These are phyloP conservation scores for Cystofilobasidium macerans DNA, from an alignment of 768 basidiomycete species.

Conservation along the genomic window DNA sequence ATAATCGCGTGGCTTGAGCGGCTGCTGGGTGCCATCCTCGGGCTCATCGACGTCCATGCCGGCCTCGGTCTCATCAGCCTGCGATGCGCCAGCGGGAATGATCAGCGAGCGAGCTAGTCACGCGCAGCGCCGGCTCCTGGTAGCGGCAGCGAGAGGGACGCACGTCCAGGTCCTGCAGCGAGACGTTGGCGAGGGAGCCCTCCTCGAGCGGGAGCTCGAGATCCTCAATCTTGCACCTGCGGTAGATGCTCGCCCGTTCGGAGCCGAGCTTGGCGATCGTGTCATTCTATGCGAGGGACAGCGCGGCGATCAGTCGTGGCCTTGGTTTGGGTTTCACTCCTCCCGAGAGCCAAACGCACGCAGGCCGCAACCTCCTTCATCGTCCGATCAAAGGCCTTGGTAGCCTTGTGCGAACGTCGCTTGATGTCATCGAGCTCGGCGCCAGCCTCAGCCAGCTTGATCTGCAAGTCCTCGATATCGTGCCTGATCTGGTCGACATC, in stretches of 20 bases:
- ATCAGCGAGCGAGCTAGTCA: not conserved
- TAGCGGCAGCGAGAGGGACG: slow-evolving; percentile 22
- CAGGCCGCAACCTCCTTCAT: slow-evolving; percentile 78
- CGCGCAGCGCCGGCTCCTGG: too few species aligned
- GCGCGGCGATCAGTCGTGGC: not conserved
- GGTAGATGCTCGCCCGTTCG: slow-evolving; percentile 75
- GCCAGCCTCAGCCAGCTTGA: slow-evolving; percentile 48
- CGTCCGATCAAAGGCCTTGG: slow-evolving; percentile 69
- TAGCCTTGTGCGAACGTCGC: slow-evolving; percentile 44
- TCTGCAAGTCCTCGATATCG: slow-evolving; percentile 45
- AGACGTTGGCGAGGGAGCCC: slow-evolving; percentile 73
- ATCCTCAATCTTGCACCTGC: slow-evolving; percentile 87
- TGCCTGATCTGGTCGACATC: slow-evolving; percentile 42
- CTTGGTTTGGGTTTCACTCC: too few species aligned
- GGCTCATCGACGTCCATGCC: slow-evolving; percentile 89
- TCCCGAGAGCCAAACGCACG: slow-evolving; percentile 46
- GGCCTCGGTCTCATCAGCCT: slow-evolving; percentile 45
- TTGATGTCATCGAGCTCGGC: slow-evolving; percentile 39
- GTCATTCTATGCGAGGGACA: slow-evolving; percentile 50
- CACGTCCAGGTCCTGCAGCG: slow-evolving; percentile 62
- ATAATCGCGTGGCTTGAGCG: slow-evolving; percentile 62
- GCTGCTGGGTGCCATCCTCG: slow-evolving; percentile 65
- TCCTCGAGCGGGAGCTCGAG: slow-evolving; percentile 64
- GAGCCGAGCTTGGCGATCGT: slow-evolving; percentile 79
- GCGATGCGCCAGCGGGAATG: not conserved